Conservation (phyloP, 2,329 filamentous ascomycete genomes). For the Hansfordia pulvinata region DNA sequence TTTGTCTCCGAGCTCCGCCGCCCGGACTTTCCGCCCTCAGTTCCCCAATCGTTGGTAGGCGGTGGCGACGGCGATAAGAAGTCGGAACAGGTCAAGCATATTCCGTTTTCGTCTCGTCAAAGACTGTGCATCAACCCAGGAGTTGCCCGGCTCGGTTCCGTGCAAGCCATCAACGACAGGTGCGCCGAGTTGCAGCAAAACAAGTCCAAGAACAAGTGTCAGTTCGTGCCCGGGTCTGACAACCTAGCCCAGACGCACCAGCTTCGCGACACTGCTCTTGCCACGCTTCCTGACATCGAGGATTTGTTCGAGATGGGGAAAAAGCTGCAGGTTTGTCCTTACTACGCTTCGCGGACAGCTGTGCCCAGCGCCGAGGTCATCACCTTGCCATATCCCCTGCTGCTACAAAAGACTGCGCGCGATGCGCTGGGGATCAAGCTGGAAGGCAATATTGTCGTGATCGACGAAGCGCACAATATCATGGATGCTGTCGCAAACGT, state of each 20-base stretch:
- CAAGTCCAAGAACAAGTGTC: slow-evolving; percentile 52
- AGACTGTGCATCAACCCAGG: slow-evolving; percentile 80
- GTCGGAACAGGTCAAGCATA: slow-evolving; percentile 57
- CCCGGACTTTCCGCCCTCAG: slow-evolving; percentile 61
- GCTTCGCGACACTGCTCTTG: slow-evolving; percentile 75
- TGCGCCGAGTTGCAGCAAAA: slow-evolving; percentile 84
- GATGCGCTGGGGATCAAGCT: slow-evolving; percentile 80
- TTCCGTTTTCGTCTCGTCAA: slow-evolving; percentile 76
- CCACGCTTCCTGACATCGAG: slow-evolving; percentile 84
- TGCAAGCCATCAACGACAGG: slow-evolving; percentile 81
- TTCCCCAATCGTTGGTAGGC: slow-evolving; percentile 30
- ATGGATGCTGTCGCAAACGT: slow-evolving; percentile 90
- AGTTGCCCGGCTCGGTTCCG: slow-evolving; percentile 55
- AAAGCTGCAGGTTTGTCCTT: slow-evolving; percentile 73
- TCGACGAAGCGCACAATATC: slow-evolving; percentile 95
- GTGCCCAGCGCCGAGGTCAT: slow-evolving; percentile 81
- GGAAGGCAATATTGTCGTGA: slow-evolving; percentile 80
- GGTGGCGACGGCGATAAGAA: slow-evolving; percentile 12
- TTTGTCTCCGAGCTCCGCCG: slow-evolving; percentile 73
- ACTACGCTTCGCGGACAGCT: slow-evolving; percentile 83
- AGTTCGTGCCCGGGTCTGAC: slow-evolving; percentile 67
- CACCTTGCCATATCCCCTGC: slow-evolving; percentile 80
- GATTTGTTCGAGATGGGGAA: slow-evolving; percentile 71
- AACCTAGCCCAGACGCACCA: slow-evolving; percentile 57
- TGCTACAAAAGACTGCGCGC: slow-evolving; percentile 75